A percentile compares a stretch with the other conserved stretches of the same genome.
Evolutionary conservation across 495 filamentous ascomycete genomes (phyloP).

Genomic region (Xylaria scruposa): DNA sequence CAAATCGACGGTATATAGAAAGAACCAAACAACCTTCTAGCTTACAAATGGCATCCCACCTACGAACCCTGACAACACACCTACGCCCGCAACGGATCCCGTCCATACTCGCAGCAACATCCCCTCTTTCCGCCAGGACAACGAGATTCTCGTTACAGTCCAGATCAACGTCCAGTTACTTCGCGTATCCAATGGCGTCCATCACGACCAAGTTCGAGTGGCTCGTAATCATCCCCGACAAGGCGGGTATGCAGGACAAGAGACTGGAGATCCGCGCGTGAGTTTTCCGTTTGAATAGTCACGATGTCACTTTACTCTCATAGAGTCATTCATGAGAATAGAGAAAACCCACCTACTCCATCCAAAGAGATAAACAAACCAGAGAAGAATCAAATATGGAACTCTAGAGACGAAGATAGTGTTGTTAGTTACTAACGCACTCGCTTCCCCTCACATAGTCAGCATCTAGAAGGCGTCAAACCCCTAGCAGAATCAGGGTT

Average conservation of each 20-base stretch:
- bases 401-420: background rate
- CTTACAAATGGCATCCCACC: slow-evolving; percentile 19
- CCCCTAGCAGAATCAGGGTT: slow-evolving; percentile 52
- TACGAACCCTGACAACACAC: slow-evolving; percentile 3
- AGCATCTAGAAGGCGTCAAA: slow-evolving; percentile 62
- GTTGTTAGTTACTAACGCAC: background rate
- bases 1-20: background rate
- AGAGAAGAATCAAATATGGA: background rate
- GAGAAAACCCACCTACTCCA: background rate
- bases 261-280: slow-evolving; percentile 76
- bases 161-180: slow-evolving; percentile 10
- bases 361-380: background rate
- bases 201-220: slow-evolving; percentile 69
- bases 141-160: background rate
- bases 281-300: slow-evolving; percentile 37
- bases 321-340: background rate
- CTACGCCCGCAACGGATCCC: slow-evolving; percentile 14
- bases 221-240: slow-evolving; percentile 85
- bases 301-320: background rate
- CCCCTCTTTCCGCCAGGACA: slow-evolving; percentile 18
- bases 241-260: slow-evolving; percentile 67
- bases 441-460: slow-evolving; percentile 41
- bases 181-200: slow-evolving; percentile 50
- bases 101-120: slow-evolving; percentile 14
- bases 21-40: background rate